phyloP scores from a whole-genome alignment of 139 green algal species.

The Micractinium conductrix region DNA sequence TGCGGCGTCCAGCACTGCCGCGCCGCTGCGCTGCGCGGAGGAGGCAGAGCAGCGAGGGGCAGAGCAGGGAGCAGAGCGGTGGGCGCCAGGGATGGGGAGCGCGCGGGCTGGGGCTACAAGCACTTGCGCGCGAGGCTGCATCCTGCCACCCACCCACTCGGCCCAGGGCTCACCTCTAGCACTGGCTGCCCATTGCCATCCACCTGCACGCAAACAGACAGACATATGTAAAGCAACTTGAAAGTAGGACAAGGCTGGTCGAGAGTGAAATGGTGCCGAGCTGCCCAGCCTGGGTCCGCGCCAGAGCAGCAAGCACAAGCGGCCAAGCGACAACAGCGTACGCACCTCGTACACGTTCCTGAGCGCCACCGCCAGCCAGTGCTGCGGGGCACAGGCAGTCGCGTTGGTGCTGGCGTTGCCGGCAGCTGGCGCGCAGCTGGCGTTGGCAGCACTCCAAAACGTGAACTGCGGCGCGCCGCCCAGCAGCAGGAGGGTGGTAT shows the following conservation, averaged over 20 bases:
- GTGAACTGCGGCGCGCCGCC: neutral
- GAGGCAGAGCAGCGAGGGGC: too few species aligned
- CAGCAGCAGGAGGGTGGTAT: neutral
- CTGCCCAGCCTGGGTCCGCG: too few species aligned
- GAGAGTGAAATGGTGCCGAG: too few species aligned
- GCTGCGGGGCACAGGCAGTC: neutral
- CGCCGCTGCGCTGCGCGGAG: neutral
- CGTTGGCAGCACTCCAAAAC: neutral
- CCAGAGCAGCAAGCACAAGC: too few species aligned
- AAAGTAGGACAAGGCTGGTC: too few species aligned
- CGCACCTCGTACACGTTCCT: neutral
- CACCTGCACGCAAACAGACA: too few species aligned
- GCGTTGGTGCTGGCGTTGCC: neutral
- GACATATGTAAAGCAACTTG: too few species aligned
- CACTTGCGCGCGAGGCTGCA: too few species aligned
- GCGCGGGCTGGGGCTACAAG: too few species aligned
- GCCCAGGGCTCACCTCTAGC: neutral
- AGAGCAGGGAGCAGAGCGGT: neutral
- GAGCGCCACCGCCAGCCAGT: slow-evolving; percentile 12
- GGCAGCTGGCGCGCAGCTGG: neutral
- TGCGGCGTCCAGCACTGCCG: neutral
- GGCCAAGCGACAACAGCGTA: too few species aligned
- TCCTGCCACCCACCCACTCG: too few species aligned
- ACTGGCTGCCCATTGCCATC: neutral
- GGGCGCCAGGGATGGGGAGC: too few species aligned